Conservation (phyloP, 768 basidiomycete genomes). For the Mycena capillaripes region DNA sequence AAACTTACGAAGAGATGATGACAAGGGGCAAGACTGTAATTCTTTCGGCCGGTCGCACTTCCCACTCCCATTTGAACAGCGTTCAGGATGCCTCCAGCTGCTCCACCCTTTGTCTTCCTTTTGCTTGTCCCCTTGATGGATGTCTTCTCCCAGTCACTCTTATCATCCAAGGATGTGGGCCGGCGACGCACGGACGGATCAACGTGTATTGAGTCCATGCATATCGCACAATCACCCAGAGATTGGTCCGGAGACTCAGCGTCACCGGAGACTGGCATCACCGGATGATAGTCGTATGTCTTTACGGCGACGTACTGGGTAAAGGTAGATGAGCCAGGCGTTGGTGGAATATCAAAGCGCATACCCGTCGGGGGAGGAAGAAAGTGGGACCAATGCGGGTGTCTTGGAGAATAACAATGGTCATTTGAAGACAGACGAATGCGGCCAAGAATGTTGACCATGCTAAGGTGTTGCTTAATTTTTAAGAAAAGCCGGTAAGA, state of each 20-base stretch:
- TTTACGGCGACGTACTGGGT: slow-evolving; percentile 70
- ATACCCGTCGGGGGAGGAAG: slow-evolving; percentile 81
- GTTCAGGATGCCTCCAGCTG: slow-evolving; percentile 55
- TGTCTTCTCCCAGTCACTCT: slow-evolving; percentile 44
- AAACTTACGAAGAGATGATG: slow-evolving; percentile 87
- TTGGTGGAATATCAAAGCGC: slow-evolving; percentile 38
- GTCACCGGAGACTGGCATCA: slow-evolving; percentile 73
- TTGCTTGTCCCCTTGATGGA: slow-evolving; percentile 37
- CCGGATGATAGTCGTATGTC: slow-evolving; percentile 89
- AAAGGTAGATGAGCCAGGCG: slow-evolving; percentile 11
- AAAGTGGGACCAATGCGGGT: slow-evolving; percentile 79
- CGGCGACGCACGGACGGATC: slow-evolving; percentile 57
- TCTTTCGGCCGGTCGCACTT: slow-evolving; percentile 65
- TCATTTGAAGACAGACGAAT: slow-evolving; percentile 74
- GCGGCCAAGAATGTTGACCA: slow-evolving; percentile 75
- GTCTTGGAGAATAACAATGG: slow-evolving; percentile 79
- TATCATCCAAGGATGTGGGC: slow-evolving; percentile 51
- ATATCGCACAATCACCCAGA: slow-evolving; percentile 91
- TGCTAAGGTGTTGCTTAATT: slow-evolving; percentile 50
- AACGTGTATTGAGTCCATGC: slow-evolving; percentile 87
- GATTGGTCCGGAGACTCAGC: slow-evolving; percentile 82
- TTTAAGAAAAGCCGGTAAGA: background rate
- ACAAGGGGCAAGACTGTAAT: slow-evolving; percentile 91
- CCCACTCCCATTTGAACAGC: slow-evolving; percentile 61
- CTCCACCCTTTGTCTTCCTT: slow-evolving; percentile 38